phyloP scores from a whole-genome alignment of 345 rosid species.

The Nasturtium officinale region DNA sequence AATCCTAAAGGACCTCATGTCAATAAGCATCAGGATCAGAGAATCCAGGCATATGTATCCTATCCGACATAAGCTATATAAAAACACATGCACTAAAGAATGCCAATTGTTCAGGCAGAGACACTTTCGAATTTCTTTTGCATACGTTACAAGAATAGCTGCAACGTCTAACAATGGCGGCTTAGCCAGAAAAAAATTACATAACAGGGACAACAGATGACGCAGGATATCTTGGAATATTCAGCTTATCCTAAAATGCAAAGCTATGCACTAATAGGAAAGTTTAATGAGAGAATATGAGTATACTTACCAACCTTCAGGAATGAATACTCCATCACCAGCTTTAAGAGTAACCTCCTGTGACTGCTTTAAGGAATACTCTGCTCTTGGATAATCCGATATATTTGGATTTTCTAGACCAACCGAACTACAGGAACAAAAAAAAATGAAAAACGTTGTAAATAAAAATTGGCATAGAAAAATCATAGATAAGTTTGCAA shows the following conservation, averaged over 20 bases:
- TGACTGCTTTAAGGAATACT: slow-evolving; percentile 53
- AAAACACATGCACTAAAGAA: not conserved
- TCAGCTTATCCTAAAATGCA: slow-evolving; percentile 2
- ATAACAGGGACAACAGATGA: slow-evolving; percentile 14
- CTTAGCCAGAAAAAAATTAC: slow-evolving; percentile 2
- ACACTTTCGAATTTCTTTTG: slow-evolving; percentile 9
- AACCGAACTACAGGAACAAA: slow-evolving; percentile 59
- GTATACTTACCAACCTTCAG: slow-evolving; percentile 93
- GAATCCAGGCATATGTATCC: slow-evolving; percentile 17
- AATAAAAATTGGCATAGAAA: not conserved
- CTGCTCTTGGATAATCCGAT: slow-evolving; percentile 73
- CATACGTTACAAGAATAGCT: not conserved
- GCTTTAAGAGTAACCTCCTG: slow-evolving; percentile 72
- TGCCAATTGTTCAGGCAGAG: slow-evolving; percentile 7
- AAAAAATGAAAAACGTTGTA: slow-evolving; percentile 16
- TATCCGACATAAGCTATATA: slow-evolving; percentile 2
- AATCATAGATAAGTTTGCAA: slow-evolving; percentile 14
- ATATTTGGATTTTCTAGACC: slow-evolving; percentile 66
- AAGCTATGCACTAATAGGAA: slow-evolving; percentile 15
- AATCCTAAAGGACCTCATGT: slow-evolving; percentile 7
- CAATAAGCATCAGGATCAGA: slow-evolving; percentile 24
- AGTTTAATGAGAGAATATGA: slow-evolving; percentile 19
- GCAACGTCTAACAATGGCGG: not conserved
- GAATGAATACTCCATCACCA: slow-evolving; percentile 96
- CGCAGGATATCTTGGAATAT: slow-evolving; percentile 3